A percentile compares a stretch with the other conserved stretches of the same genome.
Evolutionary conservation across 1,284 basidiomycete genomes (phyloP).

Genomic region (Sanghuangporus weigelae): DNA sequence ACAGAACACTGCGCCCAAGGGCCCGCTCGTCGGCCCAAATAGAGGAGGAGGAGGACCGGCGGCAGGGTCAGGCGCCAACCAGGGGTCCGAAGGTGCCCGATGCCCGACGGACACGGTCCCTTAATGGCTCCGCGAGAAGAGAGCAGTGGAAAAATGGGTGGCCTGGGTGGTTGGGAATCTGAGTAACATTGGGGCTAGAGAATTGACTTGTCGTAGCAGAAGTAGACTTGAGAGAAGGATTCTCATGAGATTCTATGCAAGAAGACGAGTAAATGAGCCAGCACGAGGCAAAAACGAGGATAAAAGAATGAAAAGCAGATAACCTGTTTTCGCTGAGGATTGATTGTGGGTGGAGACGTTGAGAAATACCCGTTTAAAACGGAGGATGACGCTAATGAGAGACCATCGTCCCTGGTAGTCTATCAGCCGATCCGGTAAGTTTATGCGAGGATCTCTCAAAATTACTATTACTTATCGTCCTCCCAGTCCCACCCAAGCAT

Average conservation of each 20-base stretch:
- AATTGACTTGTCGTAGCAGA: background rate
- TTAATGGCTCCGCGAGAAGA: background rate
- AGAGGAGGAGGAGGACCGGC: background rate
- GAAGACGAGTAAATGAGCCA: too few relatives aligned
- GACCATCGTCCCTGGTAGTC: conserved; percentile 4
- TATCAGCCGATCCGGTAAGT: conserved; percentile 7
- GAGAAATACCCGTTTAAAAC: background rate
- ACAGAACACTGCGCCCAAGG: conserved; percentile 8
- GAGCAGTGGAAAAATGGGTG: background rate
- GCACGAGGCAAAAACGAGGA: background rate
- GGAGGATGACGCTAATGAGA: conserved; percentile 4
- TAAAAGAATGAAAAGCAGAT: background rate
- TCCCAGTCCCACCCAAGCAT: background rate
- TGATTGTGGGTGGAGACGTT: background rate
- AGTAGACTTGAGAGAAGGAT: background rate
- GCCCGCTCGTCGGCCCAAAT: background rate
- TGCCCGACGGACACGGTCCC: conserved; percentile 5
- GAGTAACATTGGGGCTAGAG: background rate
- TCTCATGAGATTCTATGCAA: too few relatives aligned
- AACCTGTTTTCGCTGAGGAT: too few relatives aligned
- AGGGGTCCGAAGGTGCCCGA: background rate
- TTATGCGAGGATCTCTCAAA: background rate
- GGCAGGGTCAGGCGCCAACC: background rate
- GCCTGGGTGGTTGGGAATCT: background rate
- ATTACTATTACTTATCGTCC: background rate